These are phyloP conservation scores for Schizophyllum commune DNA, from an alignment of 1,284 basidiomycete species.

Conservation along the genomic window DNA sequence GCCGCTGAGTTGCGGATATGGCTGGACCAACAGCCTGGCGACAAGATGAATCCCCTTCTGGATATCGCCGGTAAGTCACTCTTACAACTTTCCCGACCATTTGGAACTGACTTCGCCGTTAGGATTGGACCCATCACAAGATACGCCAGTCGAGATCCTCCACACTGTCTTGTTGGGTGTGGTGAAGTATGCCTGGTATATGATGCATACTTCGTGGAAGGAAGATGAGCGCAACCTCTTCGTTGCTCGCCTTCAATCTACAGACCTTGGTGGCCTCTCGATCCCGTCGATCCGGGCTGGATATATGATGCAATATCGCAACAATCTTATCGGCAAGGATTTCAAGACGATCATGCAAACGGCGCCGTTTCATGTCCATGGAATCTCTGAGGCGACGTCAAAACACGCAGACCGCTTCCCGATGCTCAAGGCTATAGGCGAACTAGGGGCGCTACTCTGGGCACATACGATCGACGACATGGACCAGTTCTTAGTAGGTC, in stretches of 20 bases:
- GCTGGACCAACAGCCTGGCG: slow-evolving; percentile 10
- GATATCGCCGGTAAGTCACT: slow-evolving; percentile 6
- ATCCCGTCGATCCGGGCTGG: slow-evolving; percentile 14
- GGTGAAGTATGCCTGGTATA: slow-evolving; percentile 27
- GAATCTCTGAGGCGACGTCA: slow-evolving; percentile 10
- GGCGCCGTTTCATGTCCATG: slow-evolving; percentile 14
- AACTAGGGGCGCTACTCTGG: slow-evolving; percentile 12
- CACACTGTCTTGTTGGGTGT: slow-evolving; percentile 28
- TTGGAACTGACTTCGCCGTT: too few relatives aligned
- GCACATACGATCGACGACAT: slow-evolving; percentile 25
- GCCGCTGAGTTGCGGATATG: slow-evolving; percentile 13
- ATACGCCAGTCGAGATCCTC: slow-evolving; percentile 29
- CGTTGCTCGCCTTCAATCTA: slow-evolving; percentile 11
- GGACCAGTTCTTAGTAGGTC: slow-evolving; percentile 20
- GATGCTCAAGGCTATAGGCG: slow-evolving; percentile 4
- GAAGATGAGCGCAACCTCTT: slow-evolving; percentile 4
- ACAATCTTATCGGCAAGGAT: slow-evolving; percentile 20
- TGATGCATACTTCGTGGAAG: slow-evolving; percentile 2
- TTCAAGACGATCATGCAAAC: slow-evolving; percentile 21
- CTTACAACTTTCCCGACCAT: background rate
- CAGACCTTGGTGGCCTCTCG: slow-evolving; percentile 12
- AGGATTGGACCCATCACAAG: slow-evolving; percentile 23
- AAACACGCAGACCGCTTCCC: slow-evolving; percentile 2
- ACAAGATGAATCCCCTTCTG: slow-evolving; percentile 14
- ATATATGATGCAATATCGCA: slow-evolving; percentile 19